These are phyloP conservation scores for Neospora caninum DNA, from an alignment of 169 alveolate species.

Conservation along the genomic window DNA sequence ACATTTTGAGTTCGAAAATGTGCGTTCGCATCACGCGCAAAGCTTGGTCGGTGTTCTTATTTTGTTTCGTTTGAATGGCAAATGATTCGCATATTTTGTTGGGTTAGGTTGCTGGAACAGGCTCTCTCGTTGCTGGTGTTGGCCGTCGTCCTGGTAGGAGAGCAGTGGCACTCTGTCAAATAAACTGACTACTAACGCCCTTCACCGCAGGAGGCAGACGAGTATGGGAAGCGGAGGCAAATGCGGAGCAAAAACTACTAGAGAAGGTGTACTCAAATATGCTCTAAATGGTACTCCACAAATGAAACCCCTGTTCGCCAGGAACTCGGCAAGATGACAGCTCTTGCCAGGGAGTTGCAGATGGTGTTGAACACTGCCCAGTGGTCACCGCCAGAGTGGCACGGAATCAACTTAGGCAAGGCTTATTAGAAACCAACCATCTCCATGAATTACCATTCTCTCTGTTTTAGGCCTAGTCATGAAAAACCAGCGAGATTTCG, in stretches of 20 bases:
- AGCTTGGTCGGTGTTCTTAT: not conserved
- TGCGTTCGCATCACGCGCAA: not conserved
- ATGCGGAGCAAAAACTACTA: not conserved
- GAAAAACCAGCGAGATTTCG: not conserved
- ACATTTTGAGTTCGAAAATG: conserved; percentile 7
- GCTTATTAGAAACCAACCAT: not conserved
- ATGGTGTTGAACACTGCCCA: not conserved
- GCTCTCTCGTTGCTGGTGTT: not conserved
- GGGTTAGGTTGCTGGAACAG: not conserved
- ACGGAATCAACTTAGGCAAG: not conserved
- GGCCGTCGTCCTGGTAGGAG: conserved; percentile 10
- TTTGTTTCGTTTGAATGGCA: not conserved
- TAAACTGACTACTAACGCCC: not conserved
- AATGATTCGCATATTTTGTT: not conserved
- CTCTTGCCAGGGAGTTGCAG: conserved; percentile 12
- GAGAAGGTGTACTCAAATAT: not conserved
- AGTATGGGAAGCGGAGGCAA: not conserved
- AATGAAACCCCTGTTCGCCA: not conserved
- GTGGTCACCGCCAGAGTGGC: not conserved
- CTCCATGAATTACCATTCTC: not conserved
- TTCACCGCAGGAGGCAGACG: not conserved
- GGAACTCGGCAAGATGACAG: conserved; percentile 9
- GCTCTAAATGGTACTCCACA: too few species aligned
- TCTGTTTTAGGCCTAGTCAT: not conserved
- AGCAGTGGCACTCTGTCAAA: not conserved